Base-by-base conservation (phyloP, 176 grass and related monocot genomes). In the Cocos nucifera region DNA sequence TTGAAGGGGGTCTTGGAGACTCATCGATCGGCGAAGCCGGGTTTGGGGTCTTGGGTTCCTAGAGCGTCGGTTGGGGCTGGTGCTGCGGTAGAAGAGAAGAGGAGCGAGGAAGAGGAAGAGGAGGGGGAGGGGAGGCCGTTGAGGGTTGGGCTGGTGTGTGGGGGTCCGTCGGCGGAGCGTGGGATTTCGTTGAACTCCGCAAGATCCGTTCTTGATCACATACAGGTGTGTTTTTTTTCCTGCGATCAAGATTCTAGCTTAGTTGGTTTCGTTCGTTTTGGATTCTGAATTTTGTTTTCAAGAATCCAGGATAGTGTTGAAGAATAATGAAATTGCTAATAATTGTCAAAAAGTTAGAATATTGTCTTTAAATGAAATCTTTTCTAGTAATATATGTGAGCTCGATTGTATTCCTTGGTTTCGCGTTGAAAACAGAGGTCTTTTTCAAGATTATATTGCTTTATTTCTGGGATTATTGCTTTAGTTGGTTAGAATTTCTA, bases 111-210 rank as follows among this genome's bases (percentile, higher is more conserved):
- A 68, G 49, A 39, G 14, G 75, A 27, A 68, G 49, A 39, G 14
- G 75, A 51, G 18, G 39, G 32, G 68, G 56, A 65, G 63, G 74
- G 62, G 21, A 57, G 83, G 69, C 86, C 80, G n/a, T 67, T 96
- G 35, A 75, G 80, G 17, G 86, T 96, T 8, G 91, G 86, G 50
- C 75, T 96, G 67, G 58, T 96, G 20, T 96, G 91, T 66, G 86
- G 91, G 51, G 91, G 91, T 18, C 91, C 91, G 53, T 96, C 91
- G 21, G 78, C 83, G 19, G 91, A 90, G 80, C 58, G 91, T 55
- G 91, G 91, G 57, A 73, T 95, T 63, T 95, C 91, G 26, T 82
- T 95, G 82, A 90, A 96, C 75, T 90, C 91, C 9, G 91, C 91
- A 8, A 73, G 91, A 69, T 90, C 91, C 3, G 80, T 96, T 57